Conservation (phyloP, 2,329 filamentous ascomycete genomes). For the Hypoxylon sp. region DNA sequence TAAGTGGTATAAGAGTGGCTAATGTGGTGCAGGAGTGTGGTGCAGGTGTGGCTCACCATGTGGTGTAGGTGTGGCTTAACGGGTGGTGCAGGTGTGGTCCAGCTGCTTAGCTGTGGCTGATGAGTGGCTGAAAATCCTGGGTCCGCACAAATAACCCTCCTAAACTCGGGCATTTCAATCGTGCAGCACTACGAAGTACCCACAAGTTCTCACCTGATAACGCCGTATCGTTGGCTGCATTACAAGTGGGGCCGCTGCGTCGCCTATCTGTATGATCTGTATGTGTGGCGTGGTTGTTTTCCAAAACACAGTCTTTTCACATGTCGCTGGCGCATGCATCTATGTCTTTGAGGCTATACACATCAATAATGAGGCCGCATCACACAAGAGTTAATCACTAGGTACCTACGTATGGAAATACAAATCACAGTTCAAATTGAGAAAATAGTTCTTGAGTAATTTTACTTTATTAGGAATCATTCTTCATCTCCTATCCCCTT, state of each 20-base stretch:
- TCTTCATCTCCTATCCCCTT: constrained; percentile 9
- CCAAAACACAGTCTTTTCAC: not conserved
- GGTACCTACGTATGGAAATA: not conserved
- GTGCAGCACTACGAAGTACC: constrained; percentile 6
- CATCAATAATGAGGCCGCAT: not conserved
- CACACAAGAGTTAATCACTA: too few relatives aligned
- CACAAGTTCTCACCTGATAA: constrained; percentile 5
- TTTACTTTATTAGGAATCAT: constrained; percentile 19
- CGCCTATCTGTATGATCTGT: too few relatives aligned
- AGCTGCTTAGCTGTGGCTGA: too few relatives aligned
- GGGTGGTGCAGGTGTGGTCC: too few relatives aligned
- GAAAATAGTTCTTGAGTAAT: not conserved
- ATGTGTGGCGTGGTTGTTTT: not conserved
- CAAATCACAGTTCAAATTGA: not conserved
- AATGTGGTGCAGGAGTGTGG: too few relatives aligned
- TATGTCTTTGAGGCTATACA: not conserved
- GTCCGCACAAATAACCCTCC: too few relatives aligned
- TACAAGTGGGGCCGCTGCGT: too few relatives aligned
- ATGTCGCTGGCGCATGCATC: not conserved
- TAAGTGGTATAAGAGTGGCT: too few relatives aligned
- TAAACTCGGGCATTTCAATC: not conserved
- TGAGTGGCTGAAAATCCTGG: too few relatives aligned
- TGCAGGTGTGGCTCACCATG: too few relatives aligned
- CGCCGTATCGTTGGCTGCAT: too few relatives aligned
- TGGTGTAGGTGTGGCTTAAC: too few relatives aligned